Evolutionary conservation across 148 eudicot species (phyloP), one percentile per base, ranked within the genome.

Genomic region (Cornus suecica): DNA sequence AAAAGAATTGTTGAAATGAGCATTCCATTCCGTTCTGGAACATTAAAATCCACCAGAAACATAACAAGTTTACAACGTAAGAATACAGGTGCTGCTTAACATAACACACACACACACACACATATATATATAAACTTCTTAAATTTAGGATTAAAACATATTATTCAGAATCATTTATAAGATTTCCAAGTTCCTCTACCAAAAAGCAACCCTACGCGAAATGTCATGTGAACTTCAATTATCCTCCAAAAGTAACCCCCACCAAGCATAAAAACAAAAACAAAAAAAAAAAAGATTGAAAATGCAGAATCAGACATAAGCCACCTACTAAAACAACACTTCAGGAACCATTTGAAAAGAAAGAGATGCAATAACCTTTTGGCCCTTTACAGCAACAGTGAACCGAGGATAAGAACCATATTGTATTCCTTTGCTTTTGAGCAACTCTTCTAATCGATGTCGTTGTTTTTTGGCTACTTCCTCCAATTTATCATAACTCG

Each of bases 381-480:
- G 98, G 42, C 99, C 99, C 84, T 96, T 93, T 24, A 88, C 91
- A 52, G 90, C 88, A 67, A 96, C 91, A 28, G 88, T 90, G 72
- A 91, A 90, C 69, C 85, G 87, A 72, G 99, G 99, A 85, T 83
- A 90, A 79, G 90, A 88, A 70, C 97, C 97, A 87, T 87, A 86
- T 51, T 81, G 86, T 86, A 85, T 77, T 77, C 89, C 90, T 87
- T 88, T 91, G 87, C 79, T 90, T 83, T 81, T 93, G 48, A 96
- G 80, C 62, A 93, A 84, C 22, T 88, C 87, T 80, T 91, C 98
- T 71, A 96, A 78, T 37, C 86, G 87, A 62, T 83, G 83, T 28
- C 94, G 81, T 58, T 93, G 97, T 70, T 84, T 87, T 80, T 75
- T 92, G n/a, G 99, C 99, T 34, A 65, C 84, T 79, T 85, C 94